Conservation (phyloP, 2,329 filamentous ascomycete genomes). For the Atkinsonella texensis region DNA sequence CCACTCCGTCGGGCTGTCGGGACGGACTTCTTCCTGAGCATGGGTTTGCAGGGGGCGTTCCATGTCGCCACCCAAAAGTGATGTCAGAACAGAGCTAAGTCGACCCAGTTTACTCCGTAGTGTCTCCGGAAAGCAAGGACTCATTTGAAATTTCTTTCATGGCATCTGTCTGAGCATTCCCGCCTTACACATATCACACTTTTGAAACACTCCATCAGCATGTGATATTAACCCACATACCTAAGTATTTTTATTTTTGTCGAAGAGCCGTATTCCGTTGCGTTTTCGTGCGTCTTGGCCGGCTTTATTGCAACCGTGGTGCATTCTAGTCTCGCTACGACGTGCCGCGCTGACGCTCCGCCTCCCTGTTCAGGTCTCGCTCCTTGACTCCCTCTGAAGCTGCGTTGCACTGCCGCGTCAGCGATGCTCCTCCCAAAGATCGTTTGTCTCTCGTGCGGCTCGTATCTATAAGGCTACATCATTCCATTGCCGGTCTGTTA, state of each 20-base stretch:
- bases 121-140: too few relatives aligned
- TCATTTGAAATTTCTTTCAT: too few relatives aligned
- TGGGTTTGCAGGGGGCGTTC: too few relatives aligned
- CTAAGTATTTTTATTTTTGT: too few relatives aligned
- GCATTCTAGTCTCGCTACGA: not conserved
- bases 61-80: too few relatives aligned
- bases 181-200: not conserved
- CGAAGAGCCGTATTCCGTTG: too few relatives aligned
- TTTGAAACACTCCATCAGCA: not conserved
- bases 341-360: constrained; percentile 7
- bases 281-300: not conserved
- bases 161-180: not conserved
- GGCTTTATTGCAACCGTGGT: not conserved
- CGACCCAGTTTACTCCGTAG: too few relatives aligned
- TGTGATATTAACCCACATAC: too few relatives aligned
- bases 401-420: not conserved
- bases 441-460: not conserved
- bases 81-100: too few relatives aligned
- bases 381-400: not conserved
- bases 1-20: too few relatives aligned
- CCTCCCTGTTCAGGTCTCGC: not conserved
- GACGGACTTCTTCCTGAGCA: too few relatives aligned
- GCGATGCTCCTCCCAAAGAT: not conserved
- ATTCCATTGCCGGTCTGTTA: constrained; percentile 3
- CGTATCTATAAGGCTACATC: not conserved